Evolutionary conservation across 2,329 filamentous ascomycete species (phyloP).

Genomic region (Neocatenulostroma microsporum): DNA sequence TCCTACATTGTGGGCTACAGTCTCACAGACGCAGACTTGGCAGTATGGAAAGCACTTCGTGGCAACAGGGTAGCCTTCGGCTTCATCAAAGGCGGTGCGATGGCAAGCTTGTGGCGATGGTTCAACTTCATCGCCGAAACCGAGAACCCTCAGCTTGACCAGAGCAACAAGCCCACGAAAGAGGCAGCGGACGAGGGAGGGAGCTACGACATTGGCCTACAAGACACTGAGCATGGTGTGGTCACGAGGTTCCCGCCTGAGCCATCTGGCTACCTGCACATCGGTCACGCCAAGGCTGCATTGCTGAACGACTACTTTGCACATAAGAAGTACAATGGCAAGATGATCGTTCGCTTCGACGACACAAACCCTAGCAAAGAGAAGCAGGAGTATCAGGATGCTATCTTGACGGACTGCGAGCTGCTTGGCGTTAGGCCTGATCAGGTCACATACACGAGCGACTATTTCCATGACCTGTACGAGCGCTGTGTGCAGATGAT

Average conservation of each 20-base stretch:
- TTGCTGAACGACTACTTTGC: conserved; percentile 95
- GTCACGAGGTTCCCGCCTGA: conserved; percentile 90
- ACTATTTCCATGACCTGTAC: conserved; percentile 92
- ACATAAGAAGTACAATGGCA: conserved; percentile 86
- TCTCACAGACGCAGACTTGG: conserved; percentile 67
- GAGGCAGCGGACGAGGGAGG: conserved; percentile 64
- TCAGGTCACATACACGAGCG: conserved; percentile 78
- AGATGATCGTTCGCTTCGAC: conserved; percentile 84
- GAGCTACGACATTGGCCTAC: conserved; percentile 81
- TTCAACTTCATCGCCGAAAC: conserved; percentile 76
- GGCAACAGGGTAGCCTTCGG: conserved; percentile 77
- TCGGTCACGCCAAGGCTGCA: conserved; percentile 90
- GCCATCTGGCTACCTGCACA: conserved; percentile 92
- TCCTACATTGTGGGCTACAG: conserved; percentile 78
- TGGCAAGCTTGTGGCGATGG: conserved; percentile 76
- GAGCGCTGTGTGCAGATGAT: conserved; percentile 78
- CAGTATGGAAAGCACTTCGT: conserved; percentile 74
- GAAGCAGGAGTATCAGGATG: conserved; percentile 91
- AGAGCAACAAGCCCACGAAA: conserved; percentile 36
- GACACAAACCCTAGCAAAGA: conserved; percentile 97
- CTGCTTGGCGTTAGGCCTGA: conserved; percentile 91
- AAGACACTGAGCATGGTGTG: conserved; percentile 78
- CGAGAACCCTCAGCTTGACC: conserved; percentile 61
- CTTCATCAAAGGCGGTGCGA: conserved; percentile 68
- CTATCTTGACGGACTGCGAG: conserved; percentile 83